Conservation (phyloP, 371 early-diverging fungal genomes). For the Circinella minor region DNA sequence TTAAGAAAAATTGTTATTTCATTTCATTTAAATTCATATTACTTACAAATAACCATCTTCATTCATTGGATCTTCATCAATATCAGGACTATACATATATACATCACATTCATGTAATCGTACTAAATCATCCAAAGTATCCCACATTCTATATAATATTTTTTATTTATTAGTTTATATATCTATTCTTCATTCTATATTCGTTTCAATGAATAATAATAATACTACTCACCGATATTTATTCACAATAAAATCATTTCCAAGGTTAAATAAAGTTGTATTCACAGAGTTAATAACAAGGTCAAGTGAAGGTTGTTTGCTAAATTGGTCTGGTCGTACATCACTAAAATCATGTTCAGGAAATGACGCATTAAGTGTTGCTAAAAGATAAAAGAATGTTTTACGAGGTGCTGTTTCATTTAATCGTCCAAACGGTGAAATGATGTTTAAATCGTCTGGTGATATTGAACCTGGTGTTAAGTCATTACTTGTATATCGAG, state of each 20-base stretch:
- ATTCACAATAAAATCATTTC: conserved; percentile 66
- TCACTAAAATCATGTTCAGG: conserved; percentile 96
- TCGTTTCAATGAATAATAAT: too few species aligned
- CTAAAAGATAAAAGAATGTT: conserved; percentile 90
- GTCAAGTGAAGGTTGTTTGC: conserved; percentile 72
- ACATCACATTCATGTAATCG: conserved; percentile 84
- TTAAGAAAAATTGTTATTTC: too few species aligned
- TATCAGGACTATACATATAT: conserved; percentile 86
- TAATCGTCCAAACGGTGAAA: conserved; percentile 87
- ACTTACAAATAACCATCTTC: conserved; percentile 70
- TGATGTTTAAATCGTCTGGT: conserved; percentile 56
- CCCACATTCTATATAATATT: conserved; percentile 66
- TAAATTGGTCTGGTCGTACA: conserved; percentile 86
- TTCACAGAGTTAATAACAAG: conserved; percentile 84
- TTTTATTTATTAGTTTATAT: too few species aligned
- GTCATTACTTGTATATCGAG: conserved; percentile 62
- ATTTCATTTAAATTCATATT: background rate
- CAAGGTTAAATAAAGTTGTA: conserved; percentile 83
- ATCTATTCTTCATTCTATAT: too few species aligned
- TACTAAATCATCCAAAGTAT: conserved; percentile 81
- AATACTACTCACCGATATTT: conserved; percentile 35
- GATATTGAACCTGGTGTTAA: conserved; percentile 56
- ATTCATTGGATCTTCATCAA: conserved; percentile 86
- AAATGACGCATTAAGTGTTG: conserved; percentile 91
- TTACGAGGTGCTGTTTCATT: conserved; percentile 77